Base-by-base conservation (phyloP, 2,329 filamentous ascomycete genomes). In the Didymella glomerata region DNA sequence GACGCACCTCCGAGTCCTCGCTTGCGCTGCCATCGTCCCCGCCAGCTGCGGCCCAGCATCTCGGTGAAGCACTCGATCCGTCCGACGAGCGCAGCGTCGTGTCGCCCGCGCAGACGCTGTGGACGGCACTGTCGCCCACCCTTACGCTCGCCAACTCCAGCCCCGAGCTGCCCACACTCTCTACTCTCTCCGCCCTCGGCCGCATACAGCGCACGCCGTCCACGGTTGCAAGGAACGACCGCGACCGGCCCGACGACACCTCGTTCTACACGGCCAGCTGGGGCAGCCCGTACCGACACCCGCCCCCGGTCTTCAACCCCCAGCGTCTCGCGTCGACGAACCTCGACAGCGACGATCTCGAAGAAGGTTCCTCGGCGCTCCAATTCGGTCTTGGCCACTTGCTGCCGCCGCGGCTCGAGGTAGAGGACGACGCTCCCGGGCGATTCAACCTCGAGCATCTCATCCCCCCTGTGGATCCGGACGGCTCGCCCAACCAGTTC, bases 211-310 rank as follows among this genome's bases (percentile, higher is more conserved):
- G 70, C 40, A 77, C 75, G 8, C 77, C 77, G 11, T 74, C 75
- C 40, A 76, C 71, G 7, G 71, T 67, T 57, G 70, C 69, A 24
- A 68, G 69, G 32, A 70, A 74, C 67, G 71, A 72, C 24, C 67
- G 69, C 65, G 71, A 72, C 25, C 67, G 68, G 65, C 78, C 79
- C 44, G 81, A 83, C 64, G 81, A 83, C 63, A 83, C 81, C 58
- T 75, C 82, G 46, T 86, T 85, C 73, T 86, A 86, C 72, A 95
- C 92, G 46, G 90, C 92, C 48, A 93, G 90, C 75, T 97, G 93
- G 93, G 93, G 93, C 56, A 97, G 93, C 53, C 93, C 93, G 22
- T 97, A 97, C 79, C 88, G 90, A 54, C 84, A 84, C 62, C 85
- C 89, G 38, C 81, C 83, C 13, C 89, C 67, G 77, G 73, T 62